These are phyloP conservation scores for Ophiocordyceps sinensis DNA, from an alignment of 2,329 filamentous ascomycete genomes.

Conservation along the genomic window DNA sequence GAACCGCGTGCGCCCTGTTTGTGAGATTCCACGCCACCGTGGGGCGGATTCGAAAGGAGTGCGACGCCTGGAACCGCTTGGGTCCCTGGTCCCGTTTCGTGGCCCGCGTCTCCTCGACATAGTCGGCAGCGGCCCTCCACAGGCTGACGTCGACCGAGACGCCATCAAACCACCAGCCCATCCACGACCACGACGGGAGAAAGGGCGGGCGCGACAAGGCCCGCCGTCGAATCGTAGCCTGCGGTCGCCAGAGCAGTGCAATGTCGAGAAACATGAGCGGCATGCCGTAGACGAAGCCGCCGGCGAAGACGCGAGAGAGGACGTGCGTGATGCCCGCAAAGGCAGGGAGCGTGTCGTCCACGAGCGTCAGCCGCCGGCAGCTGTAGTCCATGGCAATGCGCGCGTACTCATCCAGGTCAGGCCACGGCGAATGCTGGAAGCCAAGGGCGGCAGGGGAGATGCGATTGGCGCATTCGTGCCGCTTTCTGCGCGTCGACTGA, in stretches of 20 bases:
- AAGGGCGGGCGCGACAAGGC: conserved; percentile 21
- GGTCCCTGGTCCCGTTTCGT: conserved; percentile 15
- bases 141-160: conserved; percentile 25
- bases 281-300: conserved; percentile 30
- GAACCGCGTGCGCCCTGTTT: conserved; percentile 19
- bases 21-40: conserved; percentile 25
- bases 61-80: conserved; percentile 21
- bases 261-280: conserved; percentile 30
- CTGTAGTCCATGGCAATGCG: conserved; percentile 29
- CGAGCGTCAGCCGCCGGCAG: conserved; percentile 20
- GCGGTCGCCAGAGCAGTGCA: conserved; percentile 29
- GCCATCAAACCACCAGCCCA: conserved; percentile 32
- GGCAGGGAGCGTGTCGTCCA: conserved; percentile 27
- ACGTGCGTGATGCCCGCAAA: conserved; percentile 27
- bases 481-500: conserved; percentile 16
- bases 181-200: conserved; percentile 31
- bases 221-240: conserved; percentile 25
- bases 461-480: conserved; percentile 17
- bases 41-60: conserved; percentile 23
- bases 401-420: conserved; percentile 30
- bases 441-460: conserved; percentile 18
- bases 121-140: conserved; percentile 28
- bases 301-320: conserved; percentile 24
- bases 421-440: conserved; percentile 27
- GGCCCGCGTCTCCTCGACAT: conserved; percentile 22